Evolutionary conservation across 352 stramenopile species (phyloP).

Genomic region (Phytophthora colocasiae): DNA sequence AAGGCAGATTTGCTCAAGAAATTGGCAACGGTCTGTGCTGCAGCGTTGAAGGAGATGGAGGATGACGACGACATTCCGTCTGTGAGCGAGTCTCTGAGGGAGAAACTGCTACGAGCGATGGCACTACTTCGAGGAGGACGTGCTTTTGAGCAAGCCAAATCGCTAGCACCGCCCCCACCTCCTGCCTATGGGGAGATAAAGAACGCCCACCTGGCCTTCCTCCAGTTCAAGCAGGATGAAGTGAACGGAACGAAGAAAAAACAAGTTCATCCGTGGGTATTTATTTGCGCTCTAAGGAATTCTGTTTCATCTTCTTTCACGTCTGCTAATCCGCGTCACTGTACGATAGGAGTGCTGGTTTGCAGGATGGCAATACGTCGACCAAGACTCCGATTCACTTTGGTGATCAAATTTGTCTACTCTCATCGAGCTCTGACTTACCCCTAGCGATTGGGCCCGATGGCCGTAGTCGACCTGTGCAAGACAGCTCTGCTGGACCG

Average conservation of each 20-base stretch:
- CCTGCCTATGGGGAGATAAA: slow-evolving; percentile 42
- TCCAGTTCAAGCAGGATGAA: slow-evolving; percentile 52
- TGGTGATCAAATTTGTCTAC: slow-evolving; percentile 66
- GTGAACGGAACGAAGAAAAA: slow-evolving; percentile 12
- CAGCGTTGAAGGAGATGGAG: slow-evolving; percentile 24
- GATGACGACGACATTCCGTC: slow-evolving; percentile 1
- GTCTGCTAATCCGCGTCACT: background rate
- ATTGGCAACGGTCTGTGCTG: slow-evolving; percentile 31
- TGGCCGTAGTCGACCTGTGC: slow-evolving; percentile 37
- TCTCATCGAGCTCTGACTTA: slow-evolving; percentile 52
- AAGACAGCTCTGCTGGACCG: slow-evolving; percentile 35
- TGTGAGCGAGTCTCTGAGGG: slow-evolving; percentile 18
- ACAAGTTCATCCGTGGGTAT: slow-evolving; percentile 32
- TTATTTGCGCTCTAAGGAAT: background rate
- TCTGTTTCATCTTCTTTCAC: too few relatives aligned
- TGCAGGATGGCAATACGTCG: slow-evolving; percentile 56
- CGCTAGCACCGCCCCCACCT: background rate
- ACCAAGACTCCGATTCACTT: slow-evolving; percentile 60
- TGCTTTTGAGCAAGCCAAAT: slow-evolving; percentile 36
- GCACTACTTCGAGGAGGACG: slow-evolving; percentile 38
- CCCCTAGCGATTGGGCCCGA: slow-evolving; percentile 58
- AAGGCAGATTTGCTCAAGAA: slow-evolving; percentile 45
- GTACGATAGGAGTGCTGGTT: slow-evolving; percentile 30
- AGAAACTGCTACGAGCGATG: slow-evolving; percentile 39
- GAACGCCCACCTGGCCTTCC: slow-evolving; percentile 70